Base-by-base conservation (phyloP, 306 rosid genomes). In the Fragaria iinumae region DNA sequence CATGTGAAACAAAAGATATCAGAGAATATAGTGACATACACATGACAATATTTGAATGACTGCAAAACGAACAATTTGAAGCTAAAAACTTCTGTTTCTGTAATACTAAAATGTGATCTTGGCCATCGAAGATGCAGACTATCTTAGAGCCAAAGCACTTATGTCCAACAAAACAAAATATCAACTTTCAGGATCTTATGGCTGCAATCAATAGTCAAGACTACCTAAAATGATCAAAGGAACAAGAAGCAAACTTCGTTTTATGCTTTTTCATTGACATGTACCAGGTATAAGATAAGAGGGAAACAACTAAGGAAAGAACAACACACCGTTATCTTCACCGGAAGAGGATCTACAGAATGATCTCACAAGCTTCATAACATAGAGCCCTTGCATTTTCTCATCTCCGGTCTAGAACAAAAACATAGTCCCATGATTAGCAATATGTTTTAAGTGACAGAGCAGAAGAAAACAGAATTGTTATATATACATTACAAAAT, bases 331-430 rank as follows among this genome's bases (percentile, higher is more conserved):
- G 10, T 80, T 65, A 63, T 74, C 78, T 77, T 94, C 98, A 76
- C 83, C 75, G 1, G 86, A 43, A 64, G 87, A 84, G 65, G 87
- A 85, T 86, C 88, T 75, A 86, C 98, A 90, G 82, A 92, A 94
- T 71, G 98, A 94, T 86, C 98, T 90, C 78, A 92, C 96, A 57
- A 94, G 97, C 90, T 90, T 91, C 97, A 90, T 88, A 64, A 90
- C 86, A 87, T 88, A 87, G 34, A 94, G 86, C 41, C 98, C 97
- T 7, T 84, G 93, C 81, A 90, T 83, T 87, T 92, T 94, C 82
- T 92, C 93, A 63, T 94, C 96, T 73, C 80, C 96, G 67, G 81
- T 84, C 98, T 94, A 81, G 21, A 60, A 88, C 76, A 8, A 70
- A 79, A 76, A 38, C 47, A 75, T 2, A 36, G 77, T 69, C 47